These are phyloP conservation scores for Mortierella sp. DNA, from an alignment of 371 early-diverging fungal genomes.

Conservation along the genomic window DNA sequence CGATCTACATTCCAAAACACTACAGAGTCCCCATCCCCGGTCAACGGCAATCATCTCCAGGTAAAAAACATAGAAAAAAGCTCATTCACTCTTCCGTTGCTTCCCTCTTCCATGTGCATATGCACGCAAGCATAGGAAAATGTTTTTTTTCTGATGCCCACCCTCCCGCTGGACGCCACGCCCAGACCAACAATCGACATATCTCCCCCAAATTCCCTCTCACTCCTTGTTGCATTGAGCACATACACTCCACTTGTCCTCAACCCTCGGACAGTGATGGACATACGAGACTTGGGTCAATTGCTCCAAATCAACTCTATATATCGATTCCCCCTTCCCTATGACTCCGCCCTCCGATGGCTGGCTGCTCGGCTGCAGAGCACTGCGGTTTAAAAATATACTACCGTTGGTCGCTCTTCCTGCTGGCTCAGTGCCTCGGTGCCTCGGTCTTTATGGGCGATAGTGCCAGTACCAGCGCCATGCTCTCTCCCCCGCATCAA, in stretches of 20 bases:
- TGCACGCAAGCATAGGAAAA: background rate
- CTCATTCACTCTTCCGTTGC: background rate
- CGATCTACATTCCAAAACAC: slow-evolving; percentile 57
- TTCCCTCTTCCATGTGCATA: background rate
- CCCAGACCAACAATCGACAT: background rate
- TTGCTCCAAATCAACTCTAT: slow-evolving; percentile 2
- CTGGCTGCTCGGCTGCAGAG: background rate
- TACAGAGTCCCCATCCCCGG: slow-evolving; percentile 47
- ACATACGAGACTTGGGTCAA: background rate
- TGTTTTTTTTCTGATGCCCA: background rate
- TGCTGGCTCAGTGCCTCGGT: background rate
- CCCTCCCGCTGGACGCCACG: background rate
- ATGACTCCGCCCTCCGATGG: slow-evolving; percentile 4
- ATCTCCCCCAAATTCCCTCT: background rate
- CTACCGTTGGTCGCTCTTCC: background rate
- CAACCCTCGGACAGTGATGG: background rate
- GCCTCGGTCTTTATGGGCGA: background rate
- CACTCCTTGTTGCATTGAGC: background rate
- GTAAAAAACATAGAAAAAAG: slow-evolving; percentile 18
- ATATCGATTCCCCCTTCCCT: background rate
- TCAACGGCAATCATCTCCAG: slow-evolving; percentile 55
- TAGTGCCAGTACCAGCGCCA: background rate
- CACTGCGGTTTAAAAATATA: slow-evolving; percentile 5
- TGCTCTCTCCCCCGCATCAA: background rate
- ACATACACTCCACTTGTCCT: background rate